Conservation (phyloP, 495 filamentous ascomycete species). For the Copromyces sp. region DNA sequence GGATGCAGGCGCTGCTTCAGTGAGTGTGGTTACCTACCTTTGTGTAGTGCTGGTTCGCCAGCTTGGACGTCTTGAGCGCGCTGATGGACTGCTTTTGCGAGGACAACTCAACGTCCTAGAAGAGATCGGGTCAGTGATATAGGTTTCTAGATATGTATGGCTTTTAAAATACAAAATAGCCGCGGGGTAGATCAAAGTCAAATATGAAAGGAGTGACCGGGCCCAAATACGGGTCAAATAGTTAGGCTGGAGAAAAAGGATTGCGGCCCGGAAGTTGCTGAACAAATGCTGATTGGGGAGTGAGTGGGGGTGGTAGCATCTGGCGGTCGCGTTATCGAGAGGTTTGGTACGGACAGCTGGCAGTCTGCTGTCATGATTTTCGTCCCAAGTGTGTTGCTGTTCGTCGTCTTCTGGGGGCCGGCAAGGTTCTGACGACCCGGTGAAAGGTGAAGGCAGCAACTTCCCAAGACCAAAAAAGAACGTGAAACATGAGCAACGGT, state of each 20-base stretch:
- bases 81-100: conserved; percentile 33
- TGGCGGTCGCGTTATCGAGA: neutral
- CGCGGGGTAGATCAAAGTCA: neutral
- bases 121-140: neutral
- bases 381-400: neutral
- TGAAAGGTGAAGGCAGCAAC: neutral
- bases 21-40: conserved; percentile 28
- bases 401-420: neutral
- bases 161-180: neutral
- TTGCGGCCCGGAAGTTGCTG: neutral
- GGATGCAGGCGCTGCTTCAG: conserved; percentile 21
- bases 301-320: neutral
- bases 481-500: neutral
- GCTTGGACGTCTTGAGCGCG: conserved; percentile 36
- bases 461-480: neutral
- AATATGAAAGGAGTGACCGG: neutral
- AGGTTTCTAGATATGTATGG: neutral
- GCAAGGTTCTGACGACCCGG: neutral
- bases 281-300: neutral
- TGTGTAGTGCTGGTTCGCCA: conserved; percentile 37
- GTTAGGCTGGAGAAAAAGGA: neutral
- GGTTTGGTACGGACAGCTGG: neutral
- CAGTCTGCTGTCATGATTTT: neutral
- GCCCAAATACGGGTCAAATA: neutral
- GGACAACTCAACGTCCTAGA: neutral